Evolutionary conservation across 192 early-diverging fungal species (phyloP), one percentile per base, ranked within the genome.

Genomic region (Phycomyces nitens): DNA sequence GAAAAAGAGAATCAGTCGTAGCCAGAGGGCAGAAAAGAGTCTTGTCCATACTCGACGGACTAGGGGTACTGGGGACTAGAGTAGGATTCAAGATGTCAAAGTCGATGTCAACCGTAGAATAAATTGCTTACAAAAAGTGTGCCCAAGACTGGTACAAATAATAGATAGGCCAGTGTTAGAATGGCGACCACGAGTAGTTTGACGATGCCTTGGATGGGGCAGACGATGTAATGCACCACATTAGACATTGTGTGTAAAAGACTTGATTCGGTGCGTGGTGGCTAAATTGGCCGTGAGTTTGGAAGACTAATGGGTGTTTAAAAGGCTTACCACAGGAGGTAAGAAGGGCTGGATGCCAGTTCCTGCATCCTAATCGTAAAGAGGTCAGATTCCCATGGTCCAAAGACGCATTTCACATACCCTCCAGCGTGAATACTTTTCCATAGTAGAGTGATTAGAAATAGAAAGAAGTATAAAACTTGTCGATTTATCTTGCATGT

Each of bases 261-360:
- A 22, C 73, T 76, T n/a, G 66, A 62, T 38, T 80, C 70, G 14
- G 66, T 77, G 51, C 75, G 72, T 24, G 82, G 78, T 14, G 82
- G 79, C 82, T 84, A 16, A 16, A 18, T 24, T 16, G 1, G 29
- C 1, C 15, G 58, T 39, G 15, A 23, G n/a, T 23, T 20, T 39
- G n/a, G 2, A 7, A 7, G 29, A 34, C 7, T 7, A 5, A 34
- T 7, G 2, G 7, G 2, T 34, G 29, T 34, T 34, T 34, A 34
- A 7, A 34, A 34, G 2, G 29, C 53, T 65, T 87, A 87, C 87
- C 64, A 89, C 77, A 3, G 86, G 88, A 65, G 87, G 87, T 50
- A 93, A 70, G 73, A 94, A 94, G 8, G 92, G 92, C 63, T 94
- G 92, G 50, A 94, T 92, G n/a, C 92, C 92, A 5, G 91, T 94